phyloP scores from a whole-genome alignment of 2,329 filamentous ascomycete genomes.

The Aotearoamyces nothofagi region DNA sequence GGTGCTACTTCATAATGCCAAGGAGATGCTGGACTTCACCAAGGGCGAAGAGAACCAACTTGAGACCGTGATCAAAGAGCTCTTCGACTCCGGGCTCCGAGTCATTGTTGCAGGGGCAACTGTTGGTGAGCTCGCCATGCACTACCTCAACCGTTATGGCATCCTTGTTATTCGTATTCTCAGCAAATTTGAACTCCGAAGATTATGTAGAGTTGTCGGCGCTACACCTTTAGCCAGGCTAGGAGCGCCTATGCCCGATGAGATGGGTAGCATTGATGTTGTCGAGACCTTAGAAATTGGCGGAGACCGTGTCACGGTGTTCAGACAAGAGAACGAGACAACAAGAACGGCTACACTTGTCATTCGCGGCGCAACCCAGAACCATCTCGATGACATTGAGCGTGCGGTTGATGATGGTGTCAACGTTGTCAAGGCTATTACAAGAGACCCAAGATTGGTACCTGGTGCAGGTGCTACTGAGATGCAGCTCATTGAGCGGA shows the following conservation, averaged over 20 bases:
- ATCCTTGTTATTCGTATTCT: slow-evolving; percentile 94
- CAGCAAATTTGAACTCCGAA: slow-evolving; percentile 93
- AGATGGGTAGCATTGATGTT: slow-evolving; percentile 90
- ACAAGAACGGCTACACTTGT: slow-evolving; percentile 92
- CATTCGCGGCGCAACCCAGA: slow-evolving; percentile 88
- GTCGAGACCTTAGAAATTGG: slow-evolving; percentile 97
- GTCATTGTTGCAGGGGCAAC: slow-evolving; percentile 86
- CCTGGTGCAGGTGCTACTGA: slow-evolving; percentile 91
- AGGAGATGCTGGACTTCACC: slow-evolving; percentile 98
- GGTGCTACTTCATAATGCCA: slow-evolving; percentile 87
- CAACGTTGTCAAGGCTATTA: slow-evolving; percentile 97
- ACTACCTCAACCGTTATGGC: slow-evolving; percentile 95
- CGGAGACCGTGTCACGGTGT: slow-evolving; percentile 94
- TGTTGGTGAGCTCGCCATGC: slow-evolving; percentile 89
- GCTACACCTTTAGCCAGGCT: slow-evolving; percentile 92
- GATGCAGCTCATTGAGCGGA: slow-evolving; percentile 82
- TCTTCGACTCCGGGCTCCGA: slow-evolving; percentile 83
- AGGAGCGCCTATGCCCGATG: slow-evolving; percentile 97
- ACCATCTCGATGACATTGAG: slow-evolving; percentile 94
- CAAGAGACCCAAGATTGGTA: slow-evolving; percentile 78
- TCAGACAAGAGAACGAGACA: slow-evolving; percentile 86
- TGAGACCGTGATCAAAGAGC: slow-evolving; percentile 82
- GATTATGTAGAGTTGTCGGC: slow-evolving; percentile 89
- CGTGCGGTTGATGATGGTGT: slow-evolving; percentile 95
- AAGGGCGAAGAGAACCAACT: slow-evolving; percentile 92